Base-by-base conservation (phyloP, 2,329 filamentous ascomycete species). In the Mollisiaceae sp. region DNA sequence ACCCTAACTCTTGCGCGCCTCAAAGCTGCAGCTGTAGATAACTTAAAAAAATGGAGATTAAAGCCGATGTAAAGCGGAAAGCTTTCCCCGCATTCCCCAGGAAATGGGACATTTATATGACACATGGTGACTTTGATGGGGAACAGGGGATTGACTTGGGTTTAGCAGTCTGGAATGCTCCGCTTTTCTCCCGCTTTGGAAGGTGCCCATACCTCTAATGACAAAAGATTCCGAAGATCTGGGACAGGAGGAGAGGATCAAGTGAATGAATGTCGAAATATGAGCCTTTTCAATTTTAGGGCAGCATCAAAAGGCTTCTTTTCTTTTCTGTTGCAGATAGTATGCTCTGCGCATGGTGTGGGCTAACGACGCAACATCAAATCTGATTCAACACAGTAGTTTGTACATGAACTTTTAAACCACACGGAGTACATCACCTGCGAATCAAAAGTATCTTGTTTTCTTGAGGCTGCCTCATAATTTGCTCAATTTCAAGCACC, bases 51-150 rank as follows among this genome's bases (percentile, higher is more conserved):
- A 39, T n/a, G 35, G 20, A 41, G 20, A 15, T 20, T 18, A 39
- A 57, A 41, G 55, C 55, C 55, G 55, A 57, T 39, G 55, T 22
- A 24, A 57, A 41, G 32, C 55, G 55, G 36, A 38, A 35, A 57
- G 20, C 32, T 18, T 38, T 57, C 55, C n/a, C 55, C 32, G 35
- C 55, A 15, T 57, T 57, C 55, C 35, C 55, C 14, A 57, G 55
- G 55, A 38, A 57, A 38, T n/a, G 32, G 32, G 55, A 9, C 9
- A 38, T 35, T 32, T 15, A 9, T 14, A 8, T 39, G 32, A 57
- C 32, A 57, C 55, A 22, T 24, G 4, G 20, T 38, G 32, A 3
- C 27, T 3, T 32, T 32, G 27, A 32, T 32, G 20, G 14, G 8
- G 14, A 14, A 27, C 2, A 8, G 1, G 14, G 27, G 3, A 15